Conservation (phyloP, 116 monocot genomes). For the Zostera marina region DNA sequence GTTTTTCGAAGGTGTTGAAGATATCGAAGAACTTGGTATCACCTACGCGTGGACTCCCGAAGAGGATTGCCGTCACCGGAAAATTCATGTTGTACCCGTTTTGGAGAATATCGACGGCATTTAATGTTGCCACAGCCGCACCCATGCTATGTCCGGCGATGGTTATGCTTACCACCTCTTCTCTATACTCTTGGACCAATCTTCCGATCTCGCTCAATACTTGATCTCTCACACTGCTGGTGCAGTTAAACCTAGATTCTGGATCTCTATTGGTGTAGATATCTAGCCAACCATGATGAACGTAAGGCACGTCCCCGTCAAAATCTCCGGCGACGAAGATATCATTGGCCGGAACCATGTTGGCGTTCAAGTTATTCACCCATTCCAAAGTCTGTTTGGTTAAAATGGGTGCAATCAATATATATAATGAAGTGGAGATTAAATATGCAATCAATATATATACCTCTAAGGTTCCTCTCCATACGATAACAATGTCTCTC, state of each 20-base stretch:
- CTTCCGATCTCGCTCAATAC: conserved; percentile 44
- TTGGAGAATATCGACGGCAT: conserved; percentile 46
- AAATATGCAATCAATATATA: no score
- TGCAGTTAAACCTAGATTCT: conserved; percentile 43
- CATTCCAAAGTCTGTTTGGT: conserved; percentile 49
- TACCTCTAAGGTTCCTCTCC: conserved; percentile 53
- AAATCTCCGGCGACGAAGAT: conserved; percentile 2
- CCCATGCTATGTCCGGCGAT: conserved; percentile 74
- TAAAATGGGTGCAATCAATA: background rate
- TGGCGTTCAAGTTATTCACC: conserved; percentile 44
- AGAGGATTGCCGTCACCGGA: conserved; percentile 59
- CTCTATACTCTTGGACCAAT: conserved; percentile 35
- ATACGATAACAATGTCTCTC: conserved; percentile 65
- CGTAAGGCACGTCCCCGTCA: conserved; percentile 9
- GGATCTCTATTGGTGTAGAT: conserved; percentile 52
- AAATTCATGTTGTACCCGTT: conserved; percentile 34
- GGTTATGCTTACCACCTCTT: conserved; percentile 72
- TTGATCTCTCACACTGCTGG: conserved; percentile 52
- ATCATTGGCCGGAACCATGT: conserved; percentile 19
- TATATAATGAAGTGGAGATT: no score
- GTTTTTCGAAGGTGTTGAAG: conserved; percentile 20
- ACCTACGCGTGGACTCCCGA: conserved; percentile 74
- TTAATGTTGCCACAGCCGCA: conserved; percentile 53
- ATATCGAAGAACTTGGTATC: conserved; percentile 29
- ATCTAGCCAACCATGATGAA: conserved; percentile 64